Percentiles rank a stretch among this genome's conserved stretches.
These are phyloP conservation scores for Lichtheimia hyalospora DNA, from an alignment of 371 early-diverging fungal genomes.

Conservation along the genomic window DNA sequence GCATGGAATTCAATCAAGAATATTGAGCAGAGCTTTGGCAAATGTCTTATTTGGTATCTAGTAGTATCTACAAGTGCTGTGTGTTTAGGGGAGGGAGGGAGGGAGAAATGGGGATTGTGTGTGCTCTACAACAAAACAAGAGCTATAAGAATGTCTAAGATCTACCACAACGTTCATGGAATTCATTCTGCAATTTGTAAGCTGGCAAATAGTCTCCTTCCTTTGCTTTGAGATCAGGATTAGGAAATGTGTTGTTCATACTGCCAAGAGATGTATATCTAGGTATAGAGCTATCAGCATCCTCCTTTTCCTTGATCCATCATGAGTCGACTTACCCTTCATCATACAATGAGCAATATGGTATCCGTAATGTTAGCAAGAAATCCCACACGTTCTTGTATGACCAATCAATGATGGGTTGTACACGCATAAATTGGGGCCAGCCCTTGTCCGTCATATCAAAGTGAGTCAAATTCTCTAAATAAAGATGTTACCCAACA, in stretches of 20 bases:
- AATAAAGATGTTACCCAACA: not conserved
- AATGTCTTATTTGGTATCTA: no score
- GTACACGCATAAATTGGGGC: constrained; percentile 91
- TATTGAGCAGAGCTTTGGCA: no score
- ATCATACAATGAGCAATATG: constrained; percentile 92
- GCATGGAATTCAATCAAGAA: no score
- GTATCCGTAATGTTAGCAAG: constrained; percentile 65
- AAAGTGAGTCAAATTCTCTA: constrained; percentile 71
- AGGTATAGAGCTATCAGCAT: no score
- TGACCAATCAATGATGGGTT: constrained; percentile 91
- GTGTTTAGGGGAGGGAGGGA: no score
- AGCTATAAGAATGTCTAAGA: constrained; percentile 5
- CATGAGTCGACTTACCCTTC: constrained; percentile 60
- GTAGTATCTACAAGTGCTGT: no score
- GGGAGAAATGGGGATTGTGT: no score
- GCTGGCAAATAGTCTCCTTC: constrained; percentile 71
- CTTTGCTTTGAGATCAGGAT: constrained; percentile 62
- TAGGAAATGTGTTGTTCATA: constrained; percentile 80
- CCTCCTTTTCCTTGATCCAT: not conserved
- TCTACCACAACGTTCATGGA: constrained; percentile 77
- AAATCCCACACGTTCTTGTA: constrained; percentile 89
- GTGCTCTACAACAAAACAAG: no score
- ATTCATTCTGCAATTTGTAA: constrained; percentile 64
- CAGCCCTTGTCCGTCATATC: constrained; percentile 85
- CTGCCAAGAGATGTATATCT: constrained; percentile 95